These are phyloP conservation scores for Teratosphaeria viscida DNA, from an alignment of 2,329 filamentous ascomycete species.

Conservation along the genomic window DNA sequence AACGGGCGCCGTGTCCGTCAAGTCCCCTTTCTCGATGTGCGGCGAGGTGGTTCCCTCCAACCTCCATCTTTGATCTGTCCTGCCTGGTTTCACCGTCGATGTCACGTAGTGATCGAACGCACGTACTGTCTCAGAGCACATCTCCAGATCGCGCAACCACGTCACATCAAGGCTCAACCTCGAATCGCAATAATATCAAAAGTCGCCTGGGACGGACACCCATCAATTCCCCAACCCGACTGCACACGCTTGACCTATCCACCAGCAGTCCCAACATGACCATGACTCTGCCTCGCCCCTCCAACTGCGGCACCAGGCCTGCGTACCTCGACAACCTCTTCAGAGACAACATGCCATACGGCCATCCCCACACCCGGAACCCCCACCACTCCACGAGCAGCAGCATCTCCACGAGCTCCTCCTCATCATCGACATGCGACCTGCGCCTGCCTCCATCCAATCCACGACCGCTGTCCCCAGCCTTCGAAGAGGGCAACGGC, in stretches of 20 bases:
- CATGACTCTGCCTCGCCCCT: constrained; percentile 15
- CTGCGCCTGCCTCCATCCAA: constrained; percentile 10
- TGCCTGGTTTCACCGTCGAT: neutral
- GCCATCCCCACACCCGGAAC: constrained; percentile 8
- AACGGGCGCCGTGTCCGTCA: neutral
- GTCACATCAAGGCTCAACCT: neutral
- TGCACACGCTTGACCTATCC: neutral
- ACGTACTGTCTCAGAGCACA: neutral
- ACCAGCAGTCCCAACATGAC: constrained; percentile 10
- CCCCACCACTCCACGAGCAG: constrained; percentile 17
- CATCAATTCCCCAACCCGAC: neutral
- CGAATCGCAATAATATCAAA: neutral
- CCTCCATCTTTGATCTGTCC: neutral
- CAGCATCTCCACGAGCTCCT: constrained; percentile 11
- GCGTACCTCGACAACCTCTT: constrained; percentile 24
- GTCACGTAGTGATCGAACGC: neutral
- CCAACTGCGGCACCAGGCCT: constrained; percentile 14
- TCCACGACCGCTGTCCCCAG: constrained; percentile 16
- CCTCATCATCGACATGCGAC: constrained; percentile 7
- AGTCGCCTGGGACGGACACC: neutral
- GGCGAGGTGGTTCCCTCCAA: neutral
- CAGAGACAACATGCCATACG: constrained; percentile 9
- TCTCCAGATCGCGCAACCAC: neutral
- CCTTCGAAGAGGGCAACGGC: constrained; percentile 14
- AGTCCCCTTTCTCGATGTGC: neutral